phyloP scores from a whole-genome alignment of 768 basidiomycete species.

The Sarcomyxa edulis region DNA sequence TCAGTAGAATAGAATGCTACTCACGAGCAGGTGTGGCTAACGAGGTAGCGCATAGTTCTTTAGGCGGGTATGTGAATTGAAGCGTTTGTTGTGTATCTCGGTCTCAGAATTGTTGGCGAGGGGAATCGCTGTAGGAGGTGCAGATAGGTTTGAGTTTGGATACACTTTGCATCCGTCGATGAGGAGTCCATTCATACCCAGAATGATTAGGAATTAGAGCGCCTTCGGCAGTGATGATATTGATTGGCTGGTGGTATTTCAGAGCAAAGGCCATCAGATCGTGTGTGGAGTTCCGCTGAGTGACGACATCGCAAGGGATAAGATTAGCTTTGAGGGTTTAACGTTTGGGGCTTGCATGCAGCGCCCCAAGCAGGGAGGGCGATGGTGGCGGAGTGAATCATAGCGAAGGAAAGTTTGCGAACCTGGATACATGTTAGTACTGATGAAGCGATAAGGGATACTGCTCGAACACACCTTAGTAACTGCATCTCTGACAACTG shows the following conservation, averaged over 20 bases:
- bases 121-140: slow-evolving; percentile 50
- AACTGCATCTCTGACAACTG: slow-evolving; percentile 1
- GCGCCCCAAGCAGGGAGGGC: slow-evolving; percentile 23
- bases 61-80: slow-evolving; percentile 74
- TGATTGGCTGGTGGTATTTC: slow-evolving; percentile 13
- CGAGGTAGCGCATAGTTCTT: slow-evolving; percentile 52
- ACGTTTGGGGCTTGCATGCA: slow-evolving; percentile 4
- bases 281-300: no score
- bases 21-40: slow-evolving; percentile 45
- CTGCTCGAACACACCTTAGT: slow-evolving; percentile 2
- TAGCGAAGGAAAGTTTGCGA: slow-evolving; percentile 15
- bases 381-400: slow-evolving; percentile 23
- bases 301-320: slow-evolving; percentile 2
- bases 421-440: slow-evolving; percentile 10
- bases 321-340: background rate
- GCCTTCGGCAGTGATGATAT: slow-evolving; percentile 14
- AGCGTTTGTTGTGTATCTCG: slow-evolving; percentile 64
- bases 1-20: slow-evolving; percentile 13
- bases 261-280: no score
- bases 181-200: slow-evolving; percentile 50
- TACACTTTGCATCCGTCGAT: slow-evolving; percentile 63
- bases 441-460: background rate
- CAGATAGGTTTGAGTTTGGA: slow-evolving; percentile 27
- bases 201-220: slow-evolving; percentile 58
- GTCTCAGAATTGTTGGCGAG: slow-evolving; percentile 61